phyloP scores from a whole-genome alignment of 1,284 basidiomycete species.

The Xerocomus nothofagi region DNA sequence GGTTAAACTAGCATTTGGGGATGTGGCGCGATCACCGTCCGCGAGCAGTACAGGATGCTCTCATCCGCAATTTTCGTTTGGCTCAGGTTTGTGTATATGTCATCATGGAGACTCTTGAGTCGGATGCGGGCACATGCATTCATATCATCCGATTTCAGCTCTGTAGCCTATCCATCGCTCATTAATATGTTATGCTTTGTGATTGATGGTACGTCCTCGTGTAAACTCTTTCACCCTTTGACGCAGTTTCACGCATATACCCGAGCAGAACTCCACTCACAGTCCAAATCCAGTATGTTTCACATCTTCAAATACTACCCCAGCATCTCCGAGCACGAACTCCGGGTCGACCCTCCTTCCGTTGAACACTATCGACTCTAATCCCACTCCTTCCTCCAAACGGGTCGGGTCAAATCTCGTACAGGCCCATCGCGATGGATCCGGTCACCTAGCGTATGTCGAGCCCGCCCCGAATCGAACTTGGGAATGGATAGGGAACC shows the following conservation, averaged over 20 bases:
- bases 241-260: slow-evolving; percentile 1
- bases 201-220: slow-evolving; percentile 63
- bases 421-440: slow-evolving; percentile 47
- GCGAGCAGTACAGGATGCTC: slow-evolving; percentile 46
- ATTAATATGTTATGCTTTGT: slow-evolving; percentile 73
- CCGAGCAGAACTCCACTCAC: slow-evolving; percentile 60
- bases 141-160: slow-evolving; percentile 47
- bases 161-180: slow-evolving; percentile 60
- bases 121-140: slow-evolving; percentile 57
- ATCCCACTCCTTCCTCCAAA: slow-evolving; percentile 47
- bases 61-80: slow-evolving; percentile 52
- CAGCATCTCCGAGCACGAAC: slow-evolving; percentile 45
- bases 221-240: background rate
- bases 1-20: slow-evolving; percentile 67
- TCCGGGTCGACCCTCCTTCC: slow-evolving; percentile 56
- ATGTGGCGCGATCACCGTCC: slow-evolving; percentile 56
- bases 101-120: background rate
- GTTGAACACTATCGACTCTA: slow-evolving; percentile 55
- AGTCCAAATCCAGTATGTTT: slow-evolving; percentile 45
- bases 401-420: slow-evolving; percentile 55
- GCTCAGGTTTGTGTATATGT: slow-evolving; percentile 48
- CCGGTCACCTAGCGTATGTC: slow-evolving; percentile 49
- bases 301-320: slow-evolving; percentile 70
- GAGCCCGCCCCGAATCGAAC: slow-evolving; percentile 66
- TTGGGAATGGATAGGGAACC: slow-evolving; percentile 83